Evolutionary conservation across 2,329 filamentous ascomycete species (phyloP).

Genomic region (Calonectria pteridis): DNA sequence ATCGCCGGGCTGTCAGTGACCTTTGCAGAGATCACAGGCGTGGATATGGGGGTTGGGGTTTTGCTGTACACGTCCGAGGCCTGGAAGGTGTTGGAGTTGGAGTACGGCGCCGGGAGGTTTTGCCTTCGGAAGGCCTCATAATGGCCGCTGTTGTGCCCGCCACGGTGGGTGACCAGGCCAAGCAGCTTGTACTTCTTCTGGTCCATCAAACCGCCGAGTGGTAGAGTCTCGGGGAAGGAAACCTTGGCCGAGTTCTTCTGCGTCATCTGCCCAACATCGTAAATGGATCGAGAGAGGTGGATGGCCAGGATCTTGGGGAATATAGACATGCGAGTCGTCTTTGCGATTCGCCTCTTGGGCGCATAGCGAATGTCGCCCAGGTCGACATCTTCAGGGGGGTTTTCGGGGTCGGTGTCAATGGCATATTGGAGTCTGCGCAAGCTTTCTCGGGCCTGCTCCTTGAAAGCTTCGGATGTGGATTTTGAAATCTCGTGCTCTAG

Average conservation of each 20-base stretch:
- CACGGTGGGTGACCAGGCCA: slow-evolving; percentile 92
- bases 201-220: slow-evolving; percentile 82
- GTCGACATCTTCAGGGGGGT: slow-evolving; percentile 76
- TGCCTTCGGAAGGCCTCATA: slow-evolving; percentile 97
- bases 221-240: slow-evolving; percentile 87
- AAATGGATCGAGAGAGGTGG: slow-evolving; percentile 94
- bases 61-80: slow-evolving; percentile 79
- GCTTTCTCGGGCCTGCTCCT: slow-evolving; percentile 64
- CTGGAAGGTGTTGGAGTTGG: slow-evolving; percentile 84
- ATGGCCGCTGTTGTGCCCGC: slow-evolving; percentile 94
- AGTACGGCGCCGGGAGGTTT: slow-evolving; percentile 81
- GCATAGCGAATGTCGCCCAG: slow-evolving; percentile 81
- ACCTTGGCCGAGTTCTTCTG: slow-evolving; percentile 97
- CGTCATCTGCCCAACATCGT: slow-evolving; percentile 80
- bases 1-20: slow-evolving; percentile 56
- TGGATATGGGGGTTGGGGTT: slow-evolving; percentile 66
- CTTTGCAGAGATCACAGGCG: slow-evolving; percentile 58
- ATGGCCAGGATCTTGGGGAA: slow-evolving; percentile 94
- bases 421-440: slow-evolving; percentile 76
- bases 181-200: slow-evolving; percentile 87
- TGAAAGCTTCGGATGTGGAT: slow-evolving; percentile 65
- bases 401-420: slow-evolving; percentile 85
- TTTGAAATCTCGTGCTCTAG: slow-evolving; percentile 71
- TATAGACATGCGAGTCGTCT: slow-evolving; percentile 85
- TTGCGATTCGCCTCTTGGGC: slow-evolving; percentile 86